Conservation (phyloP, 345 rosid genomes). For the Corchorus olitorius region DNA sequence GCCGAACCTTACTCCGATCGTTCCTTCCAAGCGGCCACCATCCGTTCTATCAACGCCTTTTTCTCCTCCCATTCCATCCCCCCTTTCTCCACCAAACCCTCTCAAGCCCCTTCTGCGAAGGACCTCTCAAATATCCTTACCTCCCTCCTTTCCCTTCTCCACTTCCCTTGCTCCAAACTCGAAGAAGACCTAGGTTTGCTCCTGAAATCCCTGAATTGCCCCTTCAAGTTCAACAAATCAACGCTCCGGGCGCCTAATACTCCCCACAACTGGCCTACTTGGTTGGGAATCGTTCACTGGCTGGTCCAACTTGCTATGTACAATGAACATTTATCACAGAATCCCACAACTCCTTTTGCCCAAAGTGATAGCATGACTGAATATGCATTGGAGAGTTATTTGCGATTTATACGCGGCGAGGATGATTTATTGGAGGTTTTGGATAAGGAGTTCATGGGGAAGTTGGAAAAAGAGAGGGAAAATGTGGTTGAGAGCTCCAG, state of each 20-base stretch:
- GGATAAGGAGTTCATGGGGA: constrained; percentile 55
- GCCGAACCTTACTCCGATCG: constrained; percentile 56
- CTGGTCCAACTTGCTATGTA: constrained; percentile 63
- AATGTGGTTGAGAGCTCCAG: constrained; percentile 37
- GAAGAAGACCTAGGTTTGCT: constrained; percentile 71
- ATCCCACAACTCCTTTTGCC: constrained; percentile 27
- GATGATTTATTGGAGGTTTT: constrained; percentile 61
- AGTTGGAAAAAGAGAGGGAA: constrained; percentile 62
- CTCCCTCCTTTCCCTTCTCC: constrained; percentile 54
- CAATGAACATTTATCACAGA: constrained; percentile 35
- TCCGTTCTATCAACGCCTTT: constrained; percentile 64
- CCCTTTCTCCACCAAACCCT: constrained; percentile 39
- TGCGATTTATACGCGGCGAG: constrained; percentile 55
- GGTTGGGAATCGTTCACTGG: constrained; percentile 75
- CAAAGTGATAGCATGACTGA: constrained; percentile 47
- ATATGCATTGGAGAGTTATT: constrained; percentile 54
- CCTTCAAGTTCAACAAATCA: constrained; percentile 73
- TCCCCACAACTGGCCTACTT: constrained; percentile 89
- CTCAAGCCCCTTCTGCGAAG: constrained; percentile 58
- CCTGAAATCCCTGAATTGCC: constrained; percentile 58
- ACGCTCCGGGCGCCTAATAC: constrained; percentile 79
- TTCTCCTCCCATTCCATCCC: constrained; percentile 58
- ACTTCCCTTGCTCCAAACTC: constrained; percentile 49
- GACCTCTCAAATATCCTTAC: constrained; percentile 63
- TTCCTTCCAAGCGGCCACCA: constrained; percentile 51